Evolutionary conservation across 306 rosid species (phyloP), one percentile per base, ranked within the genome.

Genomic region (Dalbergia oliveri): DNA sequence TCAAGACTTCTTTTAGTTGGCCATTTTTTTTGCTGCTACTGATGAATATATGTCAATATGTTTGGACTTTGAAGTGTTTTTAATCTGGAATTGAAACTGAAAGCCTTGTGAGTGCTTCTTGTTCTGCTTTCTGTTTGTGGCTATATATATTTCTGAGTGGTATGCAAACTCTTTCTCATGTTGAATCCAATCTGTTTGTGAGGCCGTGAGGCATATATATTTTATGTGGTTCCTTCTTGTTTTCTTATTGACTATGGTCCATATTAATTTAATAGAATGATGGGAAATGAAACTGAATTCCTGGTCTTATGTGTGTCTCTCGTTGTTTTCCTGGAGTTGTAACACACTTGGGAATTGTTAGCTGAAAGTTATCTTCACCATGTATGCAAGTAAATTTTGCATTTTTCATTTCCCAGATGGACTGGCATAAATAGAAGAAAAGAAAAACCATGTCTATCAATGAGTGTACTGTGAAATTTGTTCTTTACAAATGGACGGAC

Each of bases 401-500:
- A 35, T 14, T 65, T 78, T 73, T 26, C 31, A 26, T 26, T 26
- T 26, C 31, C 44, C 11, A 65, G 69, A 72, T 57, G 39, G 41
- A 66, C 6, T 66, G 59, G 47, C 58, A 35, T 23, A 43, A 70
- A 56, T 74, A 74, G 58, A 70, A 39, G 19, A 8, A 77, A 16
- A 77, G 37, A 54, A 39, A 82, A 70, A 44, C 72, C 56, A 77
- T 43, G 34, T 63, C 72, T 23, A 63, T 56, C 68, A 68, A 44
- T 70, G 73, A 49, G n/a, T 47, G 59, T 53, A 63, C 78, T 18
- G 73, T 49, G 70, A 75, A 69, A 49, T 65, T 79, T 83, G 89
- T 72, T 65, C 72, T 84, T 86, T 83, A 33, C 82, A 21, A 8
- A 34, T 86, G 87, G 66, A 76, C 73, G 76, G 79, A 60, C 69